Conservation (phyloP, 2,329 filamentous ascomycete genomes). For the Neofusicoccum parvum region DNA sequence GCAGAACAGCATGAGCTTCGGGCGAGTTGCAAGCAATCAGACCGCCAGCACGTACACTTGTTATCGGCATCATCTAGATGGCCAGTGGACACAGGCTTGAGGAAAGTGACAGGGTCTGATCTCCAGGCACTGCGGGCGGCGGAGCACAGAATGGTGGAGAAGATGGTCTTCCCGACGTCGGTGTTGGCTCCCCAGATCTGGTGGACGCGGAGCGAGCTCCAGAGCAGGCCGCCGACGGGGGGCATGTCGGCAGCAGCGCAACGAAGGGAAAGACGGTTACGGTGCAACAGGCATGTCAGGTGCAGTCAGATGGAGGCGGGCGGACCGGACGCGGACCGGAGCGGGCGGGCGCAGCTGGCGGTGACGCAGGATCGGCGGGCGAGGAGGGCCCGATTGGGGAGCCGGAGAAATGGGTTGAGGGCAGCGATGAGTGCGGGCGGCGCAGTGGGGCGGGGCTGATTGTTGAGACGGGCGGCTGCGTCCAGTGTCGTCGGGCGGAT, state of each 20-base stretch:
- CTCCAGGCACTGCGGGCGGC: constrained; percentile 51
- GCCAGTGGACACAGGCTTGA: constrained; percentile 84
- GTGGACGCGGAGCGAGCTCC: constrained; percentile 68
- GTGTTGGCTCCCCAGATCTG: constrained; percentile 86
- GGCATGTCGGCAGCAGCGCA: constrained; percentile 32
- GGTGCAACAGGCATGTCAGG: neutral
- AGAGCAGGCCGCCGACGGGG: constrained; percentile 62
- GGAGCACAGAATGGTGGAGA: constrained; percentile 72
- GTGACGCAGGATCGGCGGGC: constrained; percentile 6
- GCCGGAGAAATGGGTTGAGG: constrained; percentile 14
- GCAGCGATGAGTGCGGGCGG: too few relatives aligned
- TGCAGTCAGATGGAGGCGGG: neutral
- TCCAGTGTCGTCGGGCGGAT: too few relatives aligned
- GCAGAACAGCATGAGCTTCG: too few relatives aligned
- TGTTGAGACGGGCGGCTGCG: neutral
- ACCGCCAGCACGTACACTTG: constrained; percentile 38
- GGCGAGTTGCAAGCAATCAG: neutral
- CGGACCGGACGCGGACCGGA: neutral
- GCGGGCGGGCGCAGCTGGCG: neutral
- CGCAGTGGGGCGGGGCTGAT: neutral
- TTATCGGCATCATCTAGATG: constrained; percentile 70
- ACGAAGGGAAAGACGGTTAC: constrained; percentile 2
- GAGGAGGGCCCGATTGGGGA: neutral
- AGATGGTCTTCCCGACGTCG: constrained; percentile 81
- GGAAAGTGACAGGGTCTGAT: constrained; percentile 60